Evolutionary conservation across 1,284 basidiomycete genomes (phyloP), one percentile per base, ranked within the genome.

Genomic region (Kwoniella shivajii): DNA sequence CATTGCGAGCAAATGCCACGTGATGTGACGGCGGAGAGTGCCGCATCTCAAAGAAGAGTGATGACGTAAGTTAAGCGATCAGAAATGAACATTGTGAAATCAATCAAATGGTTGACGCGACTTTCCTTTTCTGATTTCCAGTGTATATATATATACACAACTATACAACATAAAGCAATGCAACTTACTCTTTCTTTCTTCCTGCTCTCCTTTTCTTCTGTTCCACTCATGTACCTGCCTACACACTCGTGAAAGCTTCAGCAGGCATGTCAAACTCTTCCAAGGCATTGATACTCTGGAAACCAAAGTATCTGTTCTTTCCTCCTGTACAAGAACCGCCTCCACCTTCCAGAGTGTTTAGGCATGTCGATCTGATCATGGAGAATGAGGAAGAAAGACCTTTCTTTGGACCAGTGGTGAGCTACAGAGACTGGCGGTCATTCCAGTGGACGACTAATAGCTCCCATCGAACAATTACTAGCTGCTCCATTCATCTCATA

Each of bases 251-350:
- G n/a, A n/a, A n/a, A n/a, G n/a, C n/a, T n/a, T 31, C 10, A 13
- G 30, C 34, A 10, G 14, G 26, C 31, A 36, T 38, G 46, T 31
- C 50, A 26, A 9, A 14, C 3, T 14, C 22, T 27, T 50, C 48
- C 3, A 30, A 44, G n/a, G 46, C 51, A n/a, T 34, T 59, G 6
- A 41, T 59, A 26, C 10, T 59, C 2, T 54, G 57, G 57, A 39
- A 27, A 45, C 57, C 57, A 6, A 49, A 14, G 29, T 48, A 44
- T 34, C 29, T 59, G 20, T 54, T 49, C 39, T 41, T 59, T 16
- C 57, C 57, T 42, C 51, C 57, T n/a, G 36, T 57, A 9, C 56
- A 57, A 46, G 56, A 57, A 39, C 43, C 48, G 11, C 50, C 49
- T 29, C 55, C 50, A 30, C 50, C 56, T 14, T 47, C 16, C 27